These are phyloP conservation scores for Claviceps sp. DNA, from an alignment of 2,329 filamentous ascomycete genomes.

Conservation along the genomic window DNA sequence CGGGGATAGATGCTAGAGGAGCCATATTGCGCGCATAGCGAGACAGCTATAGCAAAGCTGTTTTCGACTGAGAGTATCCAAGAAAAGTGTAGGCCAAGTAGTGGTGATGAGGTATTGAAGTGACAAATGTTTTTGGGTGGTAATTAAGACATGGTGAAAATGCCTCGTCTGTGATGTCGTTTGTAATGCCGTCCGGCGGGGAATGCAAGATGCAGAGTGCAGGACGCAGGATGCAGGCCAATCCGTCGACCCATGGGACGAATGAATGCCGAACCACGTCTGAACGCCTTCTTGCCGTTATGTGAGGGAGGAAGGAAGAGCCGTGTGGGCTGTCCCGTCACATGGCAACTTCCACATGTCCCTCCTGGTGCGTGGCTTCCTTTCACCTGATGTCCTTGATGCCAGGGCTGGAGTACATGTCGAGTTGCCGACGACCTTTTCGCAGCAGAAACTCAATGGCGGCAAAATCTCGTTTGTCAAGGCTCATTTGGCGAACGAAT, in stretches of 20 bases:
- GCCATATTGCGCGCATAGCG: conserved; percentile 13
- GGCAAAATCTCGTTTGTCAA: conserved; percentile 75
- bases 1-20: conserved; percentile 15
- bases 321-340: neutral
- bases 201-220: neutral
- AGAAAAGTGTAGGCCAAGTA: conserved; percentile 8
- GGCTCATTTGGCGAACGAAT: conserved; percentile 54
- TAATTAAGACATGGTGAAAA: conserved; percentile 6
- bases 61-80: conserved; percentile 13
- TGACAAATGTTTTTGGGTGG: conserved; percentile 2
- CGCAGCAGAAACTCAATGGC: conserved; percentile 76
- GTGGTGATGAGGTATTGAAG: conserved; percentile 1
- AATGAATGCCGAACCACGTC: neutral
- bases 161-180: conserved; percentile 3
- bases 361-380: neutral
- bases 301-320: neutral
- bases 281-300: neutral
- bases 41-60: conserved; percentile 4
- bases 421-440: conserved; percentile 69
- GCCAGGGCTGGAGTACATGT: conserved; percentile 65
- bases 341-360: neutral
- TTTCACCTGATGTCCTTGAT: conserved; percentile 46
- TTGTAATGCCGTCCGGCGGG: neutral
- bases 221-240: neutral
- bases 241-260: neutral